phyloP scores from a whole-genome alignment of 2,329 filamentous ascomycete species.

The Fusarium dlaminii region DNA sequence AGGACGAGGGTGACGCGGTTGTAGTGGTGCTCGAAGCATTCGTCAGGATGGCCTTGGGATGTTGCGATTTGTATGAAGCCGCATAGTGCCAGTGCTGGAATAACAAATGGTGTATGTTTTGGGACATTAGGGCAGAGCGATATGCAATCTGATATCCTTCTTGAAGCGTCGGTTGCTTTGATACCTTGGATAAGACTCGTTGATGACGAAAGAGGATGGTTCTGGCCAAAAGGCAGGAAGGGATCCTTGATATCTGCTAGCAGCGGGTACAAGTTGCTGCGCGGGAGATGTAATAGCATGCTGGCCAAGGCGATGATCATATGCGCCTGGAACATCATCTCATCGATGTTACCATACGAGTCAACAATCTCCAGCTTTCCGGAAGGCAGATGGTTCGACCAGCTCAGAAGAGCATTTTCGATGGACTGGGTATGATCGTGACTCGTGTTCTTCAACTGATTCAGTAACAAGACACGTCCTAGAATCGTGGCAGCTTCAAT shows the following conservation, averaged over 20 bases:
- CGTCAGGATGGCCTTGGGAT: conserved; percentile 28
- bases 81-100: conserved; percentile 26
- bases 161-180: conserved; percentile 37
- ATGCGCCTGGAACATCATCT: conserved; percentile 40
- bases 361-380: conserved; percentile 33
- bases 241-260: conserved; percentile 23
- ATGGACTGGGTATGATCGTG: conserved; percentile 35
- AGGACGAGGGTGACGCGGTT: conserved; percentile 28
- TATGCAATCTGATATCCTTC: conserved; percentile 34
- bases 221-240: conserved; percentile 4
- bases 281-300: conserved; percentile 36
- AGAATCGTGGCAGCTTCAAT: conserved; percentile 36
- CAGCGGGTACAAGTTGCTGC: conserved; percentile 20
- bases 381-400: conserved; percentile 28
- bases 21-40: conserved; percentile 38
- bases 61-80: conserved; percentile 36
- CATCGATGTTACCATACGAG: conserved; percentile 33
- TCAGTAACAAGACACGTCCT: conserved; percentile 21
- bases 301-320: conserved; percentile 31
- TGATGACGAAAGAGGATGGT: conserved; percentile 15
- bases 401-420: conserved; percentile 35
- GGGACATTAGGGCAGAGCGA: conserved; percentile 30
- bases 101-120: conserved; percentile 35
- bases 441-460: conserved; percentile 19
- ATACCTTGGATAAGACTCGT: conserved; percentile 31